These are phyloP conservation scores for Plasmopara halstedii DNA, from an alignment of 352 stramenopile species.

Conservation along the genomic window DNA sequence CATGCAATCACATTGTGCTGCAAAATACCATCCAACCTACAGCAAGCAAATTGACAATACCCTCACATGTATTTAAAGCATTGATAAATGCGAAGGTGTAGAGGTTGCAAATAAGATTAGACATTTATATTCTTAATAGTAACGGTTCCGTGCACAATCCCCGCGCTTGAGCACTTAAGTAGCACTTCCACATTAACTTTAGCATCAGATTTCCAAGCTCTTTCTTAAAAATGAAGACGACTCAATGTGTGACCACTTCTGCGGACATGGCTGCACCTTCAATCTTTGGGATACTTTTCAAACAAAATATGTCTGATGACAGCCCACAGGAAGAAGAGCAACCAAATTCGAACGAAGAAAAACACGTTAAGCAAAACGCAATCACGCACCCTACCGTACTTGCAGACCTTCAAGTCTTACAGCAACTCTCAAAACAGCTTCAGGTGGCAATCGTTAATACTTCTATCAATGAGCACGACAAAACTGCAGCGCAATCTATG, in stretches of 20 bases:
- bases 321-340: slow-evolving; percentile 10
- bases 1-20: no score
- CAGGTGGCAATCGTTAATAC: slow-evolving; percentile 7
- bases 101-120: not conserved
- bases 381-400: slow-evolving; percentile 22
- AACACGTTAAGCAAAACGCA: slow-evolving; percentile 7
- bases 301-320: slow-evolving; percentile 10
- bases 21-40: no score
- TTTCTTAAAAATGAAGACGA: slow-evolving; percentile 6
- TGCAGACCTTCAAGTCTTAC: slow-evolving; percentile 17
- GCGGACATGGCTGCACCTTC: slow-evolving; percentile 5
- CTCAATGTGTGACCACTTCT: slow-evolving; percentile 1
- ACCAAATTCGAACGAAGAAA: not conserved
- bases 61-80: not conserved
- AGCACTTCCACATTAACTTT: slow-evolving; percentile 14
- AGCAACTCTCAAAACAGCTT: slow-evolving; percentile 20
- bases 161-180: not conserved
- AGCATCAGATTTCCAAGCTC: slow-evolving; percentile 1
- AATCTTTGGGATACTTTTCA: slow-evolving; percentile 26
- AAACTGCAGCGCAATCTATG: slow-evolving; percentile 2
- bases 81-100: not conserved
- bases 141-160: slow-evolving; percentile 7
- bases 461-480: slow-evolving; percentile 18
- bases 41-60: no score
- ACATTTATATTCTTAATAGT: slow-evolving; percentile 1